phyloP scores from a whole-genome alignment of 129 eudicot species.

The Logfia minima region DNA sequence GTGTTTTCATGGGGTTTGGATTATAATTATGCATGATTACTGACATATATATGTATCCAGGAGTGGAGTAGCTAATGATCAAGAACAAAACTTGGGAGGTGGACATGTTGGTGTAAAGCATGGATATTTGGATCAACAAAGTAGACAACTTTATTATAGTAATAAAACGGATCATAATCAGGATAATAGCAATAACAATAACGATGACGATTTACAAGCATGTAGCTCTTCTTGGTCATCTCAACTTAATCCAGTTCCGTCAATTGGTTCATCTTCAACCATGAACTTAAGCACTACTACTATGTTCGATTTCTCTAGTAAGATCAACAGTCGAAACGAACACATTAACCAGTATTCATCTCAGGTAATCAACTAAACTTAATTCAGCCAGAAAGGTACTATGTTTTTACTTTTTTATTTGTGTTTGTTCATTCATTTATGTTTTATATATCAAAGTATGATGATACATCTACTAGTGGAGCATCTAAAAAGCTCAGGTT shows the following conservation, averaged over 20 bases:
- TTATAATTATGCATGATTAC: background rate
- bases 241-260: conserved; percentile 34
- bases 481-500: conserved; percentile 35
- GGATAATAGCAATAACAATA: background rate
- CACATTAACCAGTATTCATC: conserved; percentile 43
- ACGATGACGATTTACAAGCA: conserved; percentile 37
- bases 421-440: background rate
- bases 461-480: conserved; percentile 41
- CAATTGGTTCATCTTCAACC: conserved; percentile 43
- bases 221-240: conserved; percentile 48
- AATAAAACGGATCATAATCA: conserved; percentile 27
- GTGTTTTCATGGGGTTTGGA: background rate
- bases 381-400: conserved; percentile 13
- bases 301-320: conserved; percentile 46
- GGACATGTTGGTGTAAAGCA: conserved; percentile 41
- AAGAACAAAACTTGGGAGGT: conserved; percentile 55
- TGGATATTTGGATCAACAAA: conserved; percentile 40
- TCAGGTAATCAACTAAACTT: conserved; percentile 37
- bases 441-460: conserved; percentile 33
- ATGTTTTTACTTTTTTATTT: background rate
- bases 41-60: conserved; percentile 25
- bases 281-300: conserved; percentile 39
- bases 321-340: conserved; percentile 30
- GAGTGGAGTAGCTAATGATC: conserved; percentile 51
- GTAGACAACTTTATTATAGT: conserved; percentile 26